These are phyloP conservation scores for Pseudozyma pruni DNA, from an alignment of 1,284 basidiomycete species.

Conservation along the genomic window DNA sequence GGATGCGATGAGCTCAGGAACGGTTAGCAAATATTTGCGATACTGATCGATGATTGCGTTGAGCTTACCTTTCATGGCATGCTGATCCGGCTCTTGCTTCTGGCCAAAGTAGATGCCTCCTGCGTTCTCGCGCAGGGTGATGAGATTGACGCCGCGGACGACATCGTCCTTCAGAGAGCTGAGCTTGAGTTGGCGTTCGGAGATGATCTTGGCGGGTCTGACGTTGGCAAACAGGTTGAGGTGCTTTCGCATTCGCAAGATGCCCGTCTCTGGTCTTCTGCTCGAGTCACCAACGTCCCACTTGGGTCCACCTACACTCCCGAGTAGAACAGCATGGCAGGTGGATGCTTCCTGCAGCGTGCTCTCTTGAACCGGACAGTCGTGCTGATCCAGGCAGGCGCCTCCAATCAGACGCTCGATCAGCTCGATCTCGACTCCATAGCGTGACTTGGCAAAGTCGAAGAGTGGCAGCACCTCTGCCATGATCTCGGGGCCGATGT, in stretches of 20 bases:
- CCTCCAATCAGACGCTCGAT: slow-evolving; percentile 31
- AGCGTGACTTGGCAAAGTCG: slow-evolving; percentile 75
- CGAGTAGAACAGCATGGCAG: slow-evolving; percentile 69
- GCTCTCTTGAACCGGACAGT: slow-evolving; percentile 71
- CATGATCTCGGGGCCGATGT: slow-evolving; percentile 94
- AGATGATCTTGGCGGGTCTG: slow-evolving; percentile 92
- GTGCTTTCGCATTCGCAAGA: slow-evolving; percentile 86
- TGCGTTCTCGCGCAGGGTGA: slow-evolving; percentile 88
- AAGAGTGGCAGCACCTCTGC: slow-evolving; percentile 86
- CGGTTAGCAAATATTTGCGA: background rate
- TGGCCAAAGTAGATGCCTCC: slow-evolving; percentile 80
- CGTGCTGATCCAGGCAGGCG: slow-evolving; percentile 33
- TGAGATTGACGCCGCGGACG: slow-evolving; percentile 86
- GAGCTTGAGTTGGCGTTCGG: slow-evolving; percentile 83
- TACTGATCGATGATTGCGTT: background rate
- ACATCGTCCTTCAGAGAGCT: slow-evolving; percentile 87
- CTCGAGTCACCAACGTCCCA: slow-evolving; percentile 82
- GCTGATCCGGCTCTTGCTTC: slow-evolving; percentile 80
- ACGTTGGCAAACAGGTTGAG: slow-evolving; percentile 97
- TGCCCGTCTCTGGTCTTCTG: slow-evolving; percentile 90
- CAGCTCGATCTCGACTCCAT: slow-evolving; percentile 75
- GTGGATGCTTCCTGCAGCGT: slow-evolving; percentile 81
- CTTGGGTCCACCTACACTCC: slow-evolving; percentile 95
- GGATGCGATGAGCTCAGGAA: too few relatives aligned
- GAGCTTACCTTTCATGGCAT: slow-evolving; percentile 34